These are phyloP conservation scores for Allodekkera sacchari DNA, from an alignment of 805 yeast genomes.

Conservation along the genomic window DNA sequence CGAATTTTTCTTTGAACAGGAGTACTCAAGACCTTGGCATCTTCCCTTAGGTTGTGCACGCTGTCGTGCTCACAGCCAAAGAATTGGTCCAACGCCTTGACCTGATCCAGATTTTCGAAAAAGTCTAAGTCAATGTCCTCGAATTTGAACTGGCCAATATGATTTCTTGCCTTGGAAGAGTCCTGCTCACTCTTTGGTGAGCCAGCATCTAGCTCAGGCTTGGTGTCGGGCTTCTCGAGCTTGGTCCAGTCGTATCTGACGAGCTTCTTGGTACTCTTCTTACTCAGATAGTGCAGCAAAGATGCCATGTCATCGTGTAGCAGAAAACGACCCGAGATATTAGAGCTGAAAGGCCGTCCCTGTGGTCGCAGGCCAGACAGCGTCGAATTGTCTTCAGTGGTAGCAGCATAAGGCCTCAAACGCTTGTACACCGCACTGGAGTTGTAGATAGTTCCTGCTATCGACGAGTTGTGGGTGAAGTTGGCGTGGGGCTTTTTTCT, in stretches of 20 bases:
- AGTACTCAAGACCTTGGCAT: not conserved
- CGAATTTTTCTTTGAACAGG: constrained; percentile 2
- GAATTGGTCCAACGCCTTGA: constrained; percentile 5
- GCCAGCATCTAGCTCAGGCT: not conserved
- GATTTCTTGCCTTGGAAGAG: not conserved
- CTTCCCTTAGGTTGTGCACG: not conserved
- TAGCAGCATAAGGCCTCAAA: constrained; percentile 9
- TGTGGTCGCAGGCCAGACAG: constrained; percentile 15
- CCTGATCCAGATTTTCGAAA: constrained; percentile 5
- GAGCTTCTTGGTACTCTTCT: constrained; percentile 12
- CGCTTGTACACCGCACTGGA: constrained; percentile 20
- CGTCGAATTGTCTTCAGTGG: constrained; percentile 4
- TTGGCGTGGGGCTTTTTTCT: too few species aligned
- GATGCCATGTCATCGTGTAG: constrained; percentile 19
- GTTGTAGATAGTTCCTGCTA: constrained; percentile 19
- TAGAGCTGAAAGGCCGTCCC: constrained; percentile 28
- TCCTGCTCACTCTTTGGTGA: not conserved
- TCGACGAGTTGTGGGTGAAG: constrained; percentile 11
- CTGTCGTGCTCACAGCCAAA: constrained; percentile 5
- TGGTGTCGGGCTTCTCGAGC: not conserved
- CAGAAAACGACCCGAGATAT: constrained; percentile 20
- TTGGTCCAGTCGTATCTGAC: constrained; percentile 12
- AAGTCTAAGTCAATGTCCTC: constrained; percentile 5
- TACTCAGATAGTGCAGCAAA: constrained; percentile 19
- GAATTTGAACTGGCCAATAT: constrained; percentile 3